Evolutionary conservation across 2,329 filamentous ascomycete genomes (phyloP), one percentile per base, ranked within the genome.

Genomic region (Aspergillus cejpii): DNA sequence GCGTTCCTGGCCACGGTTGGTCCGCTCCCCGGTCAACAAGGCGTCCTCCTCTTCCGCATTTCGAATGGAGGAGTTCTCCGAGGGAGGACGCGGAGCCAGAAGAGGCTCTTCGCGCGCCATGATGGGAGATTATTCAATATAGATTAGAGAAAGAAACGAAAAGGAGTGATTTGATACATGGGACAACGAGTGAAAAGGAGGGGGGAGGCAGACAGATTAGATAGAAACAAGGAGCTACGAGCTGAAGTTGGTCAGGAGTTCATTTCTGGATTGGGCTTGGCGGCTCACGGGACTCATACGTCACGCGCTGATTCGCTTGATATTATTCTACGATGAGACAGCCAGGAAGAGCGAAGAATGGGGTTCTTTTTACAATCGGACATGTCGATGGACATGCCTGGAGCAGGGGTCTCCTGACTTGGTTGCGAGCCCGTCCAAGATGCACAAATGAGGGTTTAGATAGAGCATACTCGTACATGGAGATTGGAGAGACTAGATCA

Each of bases 21-120:
- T 62, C n/a, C 60, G 64, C 58, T 81, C 65, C 52, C 82, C 75
- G 28, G 80, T 77, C 45, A 83, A 66, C 48, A 85, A 68, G 33
- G 78, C 77, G 57, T 84, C 77, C 65, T 82, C 79, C 64, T 82
- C 80, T 52, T 77, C 76, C 37, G 75, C 73, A 52, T 75, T 74
- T 51, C 70, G 71, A 38, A 79, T 72, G 49, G 77, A 74, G 24
- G 76, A 77, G 49, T 69, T 68, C 42, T 78, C 74, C 20, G 78
- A 81, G 36, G 77, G 77, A 17, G 74, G 72, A 48, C 79, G 75
- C 36, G 60, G 69, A 44, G 74, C 69, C 43, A 80, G 66, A 21
- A 80, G 72, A 41, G 77, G 75, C 56, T 77, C 71, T 44, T 76
- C 67, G 52, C 67, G 60, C 45, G 65, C 47, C 66, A 69, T 67